Percentiles rank a stretch among this genome's conserved stretches.
Evolutionary conservation across 2,329 filamentous ascomycete species (phyloP).

Genomic region (Akanthomyces uredinophilus): DNA sequence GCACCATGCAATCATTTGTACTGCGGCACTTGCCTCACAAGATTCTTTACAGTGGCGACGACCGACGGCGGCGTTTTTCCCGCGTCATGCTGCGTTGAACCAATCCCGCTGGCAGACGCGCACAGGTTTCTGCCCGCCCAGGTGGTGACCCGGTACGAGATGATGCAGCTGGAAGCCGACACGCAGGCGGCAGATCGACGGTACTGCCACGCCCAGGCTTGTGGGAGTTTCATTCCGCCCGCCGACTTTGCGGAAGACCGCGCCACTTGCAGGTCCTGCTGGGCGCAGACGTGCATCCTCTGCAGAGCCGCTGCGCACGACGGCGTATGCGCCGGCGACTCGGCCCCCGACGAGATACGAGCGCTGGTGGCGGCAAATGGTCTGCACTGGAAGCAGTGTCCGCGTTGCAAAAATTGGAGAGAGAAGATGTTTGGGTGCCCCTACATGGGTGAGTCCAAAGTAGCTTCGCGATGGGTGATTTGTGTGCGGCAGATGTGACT

Average conservation of each 20-base stretch:
- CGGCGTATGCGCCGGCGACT: neutral
- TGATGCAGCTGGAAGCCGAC: neutral
- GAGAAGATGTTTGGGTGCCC: neutral
- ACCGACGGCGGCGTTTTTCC: neutral
- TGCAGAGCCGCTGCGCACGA: neutral
- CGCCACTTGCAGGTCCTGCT: neutral
- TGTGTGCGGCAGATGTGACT: too few relatives aligned
- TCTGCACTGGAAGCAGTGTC: neutral
- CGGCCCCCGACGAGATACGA: neutral
- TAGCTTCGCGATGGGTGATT: too few relatives aligned
- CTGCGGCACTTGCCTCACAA: neutral
- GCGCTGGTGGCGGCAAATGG: neutral
- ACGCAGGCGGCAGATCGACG: neutral
- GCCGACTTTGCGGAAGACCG: neutral
- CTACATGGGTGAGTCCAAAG: too few relatives aligned
- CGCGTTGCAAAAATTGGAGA: neutral
- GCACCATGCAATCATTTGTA: neutral
- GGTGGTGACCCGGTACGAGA: neutral
- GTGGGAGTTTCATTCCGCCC: neutral
- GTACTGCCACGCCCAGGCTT: neutral
- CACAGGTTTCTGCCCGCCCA: neutral
- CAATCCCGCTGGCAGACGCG: neutral
- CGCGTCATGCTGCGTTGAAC: neutral
- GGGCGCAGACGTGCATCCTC: neutral
- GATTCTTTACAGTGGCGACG: neutral